These are phyloP conservation scores for Entomortierella lignicola DNA, from an alignment of 192 early-diverging fungal genomes.

Conservation along the genomic window DNA sequence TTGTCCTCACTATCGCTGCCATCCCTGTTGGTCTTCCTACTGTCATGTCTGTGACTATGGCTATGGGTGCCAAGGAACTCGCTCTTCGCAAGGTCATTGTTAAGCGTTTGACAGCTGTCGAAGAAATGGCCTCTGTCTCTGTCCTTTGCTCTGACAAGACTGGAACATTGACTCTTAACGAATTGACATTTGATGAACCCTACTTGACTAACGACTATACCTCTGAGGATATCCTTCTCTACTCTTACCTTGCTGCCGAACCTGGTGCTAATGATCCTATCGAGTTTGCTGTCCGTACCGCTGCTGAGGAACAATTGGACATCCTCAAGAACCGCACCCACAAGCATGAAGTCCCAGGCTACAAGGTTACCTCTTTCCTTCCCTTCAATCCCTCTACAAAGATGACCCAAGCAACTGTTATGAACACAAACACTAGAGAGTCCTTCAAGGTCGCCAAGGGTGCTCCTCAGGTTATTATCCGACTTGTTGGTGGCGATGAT, in stretches of 20 bases:
- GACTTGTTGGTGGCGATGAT: conserved; percentile 83
- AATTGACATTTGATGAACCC: conserved; percentile 93
- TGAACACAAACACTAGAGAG: conserved; percentile 80
- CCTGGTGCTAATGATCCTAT: conserved; percentile 94
- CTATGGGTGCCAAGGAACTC: conserved; percentile 92
- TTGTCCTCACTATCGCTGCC: conserved; percentile 88
- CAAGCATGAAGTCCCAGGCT: conserved; percentile 82
- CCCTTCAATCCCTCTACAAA: conserved; percentile 96
- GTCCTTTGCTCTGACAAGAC: conserved; percentile 93
- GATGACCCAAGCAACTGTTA: conserved; percentile 91
- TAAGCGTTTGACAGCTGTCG: conserved; percentile 94
- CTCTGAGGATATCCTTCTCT: conserved; percentile 85
- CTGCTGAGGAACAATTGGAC: conserved; percentile 81
- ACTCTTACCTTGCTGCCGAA: conserved; percentile 88
- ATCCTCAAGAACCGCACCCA: conserved; percentile 67
- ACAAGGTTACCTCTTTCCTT: conserved; percentile 90
- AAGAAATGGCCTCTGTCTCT: conserved; percentile 93
- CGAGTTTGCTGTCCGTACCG: conserved; percentile 87
- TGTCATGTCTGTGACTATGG: conserved; percentile 97
- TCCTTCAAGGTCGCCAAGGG: conserved; percentile 93
- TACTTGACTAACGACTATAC: conserved; percentile 75
- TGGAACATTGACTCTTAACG: conserved; percentile 93
- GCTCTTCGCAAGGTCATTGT: conserved; percentile 95
- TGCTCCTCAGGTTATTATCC: conserved; percentile 92
- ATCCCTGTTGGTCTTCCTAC: conserved; percentile 96